Evolutionary conservation across 768 basidiomycete species (phyloP), one percentile per base, ranked within the genome.

Genomic region (Chalciporus sphaerocephalus): DNA sequence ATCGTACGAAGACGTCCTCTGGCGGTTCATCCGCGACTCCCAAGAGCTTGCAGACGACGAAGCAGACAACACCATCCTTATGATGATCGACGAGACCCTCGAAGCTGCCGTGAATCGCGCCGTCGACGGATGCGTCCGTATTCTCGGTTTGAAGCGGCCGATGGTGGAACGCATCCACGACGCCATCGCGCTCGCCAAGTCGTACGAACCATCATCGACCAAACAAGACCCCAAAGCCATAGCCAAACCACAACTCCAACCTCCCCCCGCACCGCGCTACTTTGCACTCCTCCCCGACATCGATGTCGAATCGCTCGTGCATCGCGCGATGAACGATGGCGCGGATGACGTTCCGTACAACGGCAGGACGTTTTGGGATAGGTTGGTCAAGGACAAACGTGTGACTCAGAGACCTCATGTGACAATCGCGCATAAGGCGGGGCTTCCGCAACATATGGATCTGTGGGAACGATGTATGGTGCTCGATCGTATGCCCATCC

Each of bases 251-350:
- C n/a, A n/a, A n/a, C n/a, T n/a, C n/a, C n/a, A n/a, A n/a, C n/a
- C n/a, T n/a, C 55, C 43, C 5, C 51, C 58, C 3, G 35, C 50
- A 1, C 75, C 80, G 33, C 74, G 91, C 25, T 99, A 95, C 65
- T 97, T 76, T 59, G 94, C 76, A 11, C 58, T 97, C 25, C 65
- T 87, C 5, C 80, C 85, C 10, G 91, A 95, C 56, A 48, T 92
- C 25, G 76, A 90, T 54, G 59, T 93, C 8, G 56, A 63, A 5
- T 50, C 66, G 6, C 54, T 80, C 32, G 62, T 92, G 20, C 72
- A 65, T 17, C 48, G 62, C 6, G 63, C 58, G n/a, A 51, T 89
- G 12, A 55, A 60, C 11, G 48, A 52, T 12, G n/a, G n/a, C n/a
- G 62, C 55, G 4, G 62, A 52, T 15, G 73, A 65, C 23, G 57